phyloP scores from a whole-genome alignment of 371 early-diverging fungal genomes.

The Apophysomyces ossiformis region DNA sequence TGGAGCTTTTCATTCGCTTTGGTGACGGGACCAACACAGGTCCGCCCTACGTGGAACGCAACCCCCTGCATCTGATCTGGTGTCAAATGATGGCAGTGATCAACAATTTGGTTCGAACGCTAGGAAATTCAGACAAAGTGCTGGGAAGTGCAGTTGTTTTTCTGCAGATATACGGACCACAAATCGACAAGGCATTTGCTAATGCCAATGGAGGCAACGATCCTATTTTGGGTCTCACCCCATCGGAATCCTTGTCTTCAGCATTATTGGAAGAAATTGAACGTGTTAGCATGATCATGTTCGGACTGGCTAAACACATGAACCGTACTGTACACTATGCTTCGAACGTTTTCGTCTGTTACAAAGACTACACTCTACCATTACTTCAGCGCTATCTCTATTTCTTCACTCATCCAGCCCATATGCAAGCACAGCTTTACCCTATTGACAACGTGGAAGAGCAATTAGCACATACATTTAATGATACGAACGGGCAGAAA shows the following conservation, averaged over 20 bases:
- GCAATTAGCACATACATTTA: conserved; percentile 27
- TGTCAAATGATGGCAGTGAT: conserved; percentile 44
- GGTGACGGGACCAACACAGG: conserved; percentile 17
- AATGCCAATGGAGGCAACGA: conserved; percentile 35
- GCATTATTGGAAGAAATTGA: conserved; percentile 47
- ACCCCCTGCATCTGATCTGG: conserved; percentile 47
- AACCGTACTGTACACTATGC: conserved; percentile 27
- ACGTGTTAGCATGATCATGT: conserved; percentile 40
- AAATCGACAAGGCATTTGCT: conserved; percentile 39
- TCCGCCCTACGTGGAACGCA: conserved; percentile 30
- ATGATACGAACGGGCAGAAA: conserved; percentile 16
- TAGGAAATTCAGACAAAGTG: conserved; percentile 23
- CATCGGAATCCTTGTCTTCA: conserved; percentile 41
- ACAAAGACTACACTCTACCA: conserved; percentile 37
- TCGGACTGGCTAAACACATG: conserved; percentile 29
- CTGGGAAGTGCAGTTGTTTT: conserved; percentile 28
- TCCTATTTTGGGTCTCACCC: conserved; percentile 28
- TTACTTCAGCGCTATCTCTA: conserved; percentile 47
- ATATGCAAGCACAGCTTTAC: conserved; percentile 49
- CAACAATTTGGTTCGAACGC: conserved; percentile 32
- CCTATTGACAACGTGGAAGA: conserved; percentile 41
- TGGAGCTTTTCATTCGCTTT: conserved; percentile 46
- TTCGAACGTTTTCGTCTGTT: conserved; percentile 33
- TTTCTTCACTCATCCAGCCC: conserved; percentile 46
- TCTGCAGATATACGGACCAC: conserved; percentile 44